Base-by-base conservation (phyloP, 768 basidiomycete genomes). In the Neoboletus magnificus region DNA sequence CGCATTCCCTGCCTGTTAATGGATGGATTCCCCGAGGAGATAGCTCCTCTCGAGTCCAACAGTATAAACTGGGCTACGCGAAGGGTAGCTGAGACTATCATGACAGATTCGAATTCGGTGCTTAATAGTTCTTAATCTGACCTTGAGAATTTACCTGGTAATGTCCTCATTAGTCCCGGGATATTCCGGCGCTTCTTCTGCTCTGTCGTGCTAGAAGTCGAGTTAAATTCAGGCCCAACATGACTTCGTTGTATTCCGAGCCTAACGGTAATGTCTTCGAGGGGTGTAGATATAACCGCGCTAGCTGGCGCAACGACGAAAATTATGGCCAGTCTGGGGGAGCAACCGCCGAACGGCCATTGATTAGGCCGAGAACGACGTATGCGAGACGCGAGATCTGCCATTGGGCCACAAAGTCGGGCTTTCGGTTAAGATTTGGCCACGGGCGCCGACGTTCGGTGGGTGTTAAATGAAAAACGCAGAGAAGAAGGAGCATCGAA, bases 201-300 rank as follows among this genome's bases (percentile, higher is more conserved):
- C 75, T 59, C 87, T 84, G 7, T 81, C 83, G 40, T 86, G 84
- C n/a, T n/a, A 7, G 83, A 73, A 33, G 87, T 82, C 2, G 87
- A 84, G 59, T 89, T 86, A 63, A 82, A 89, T 52, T 86, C 87
- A 5, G 83, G 73, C 16, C 85, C 83, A 6, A 85, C 82, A 59
- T 91, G 89, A 59, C 92, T 93, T 49, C 91, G 82, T 64, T 92
- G 91, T 52, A 93, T 86, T 22, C 89, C 86, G 7, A 93, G 79
- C 46, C 89, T 77, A 15, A 86, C 87, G 16, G 82, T 71, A 44
- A 92, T 86, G 29, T 92, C 89, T 65, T 92, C 89, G 29, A 93
- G 72, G 5, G 91, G 90, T 32, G 87, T 79, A 16, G 91, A 77
- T 53, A 89, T 62, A 15, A 66, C 60, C 2, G 85, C 83, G 69